Percentiles rank a stretch among this genome's conserved stretches.
Conservation (phyloP, 2,329 filamentous ascomycete species). For the Fusarium heterosporum region DNA sequence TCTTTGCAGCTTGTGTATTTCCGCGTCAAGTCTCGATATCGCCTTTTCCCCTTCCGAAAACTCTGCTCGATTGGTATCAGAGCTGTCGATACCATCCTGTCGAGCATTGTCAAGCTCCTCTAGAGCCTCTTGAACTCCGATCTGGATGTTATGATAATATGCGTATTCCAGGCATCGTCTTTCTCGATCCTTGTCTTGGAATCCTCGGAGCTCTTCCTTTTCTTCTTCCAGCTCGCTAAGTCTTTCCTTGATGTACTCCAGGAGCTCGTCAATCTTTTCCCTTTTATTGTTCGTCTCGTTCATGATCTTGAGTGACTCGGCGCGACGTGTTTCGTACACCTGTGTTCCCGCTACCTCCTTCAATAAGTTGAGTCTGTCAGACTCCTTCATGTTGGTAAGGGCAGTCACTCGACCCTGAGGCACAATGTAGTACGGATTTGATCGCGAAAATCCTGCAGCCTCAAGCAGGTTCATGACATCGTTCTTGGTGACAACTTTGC, state of each 20-base stretch:
- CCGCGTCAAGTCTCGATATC: slow-evolving; percentile 79
- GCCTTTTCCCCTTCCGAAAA: slow-evolving; percentile 84
- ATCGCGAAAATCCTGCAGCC: slow-evolving; percentile 94
- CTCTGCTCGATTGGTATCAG: slow-evolving; percentile 80
- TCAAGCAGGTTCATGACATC: slow-evolving; percentile 97
- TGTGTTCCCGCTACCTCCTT: slow-evolving; percentile 99
- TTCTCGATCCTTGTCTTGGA: slow-evolving; percentile 94
- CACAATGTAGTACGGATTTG: slow-evolving; percentile 99
- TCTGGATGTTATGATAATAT: slow-evolving; percentile 90
- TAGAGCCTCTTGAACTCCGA: slow-evolving; percentile 79
- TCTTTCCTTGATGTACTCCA: slow-evolving; percentile 92
- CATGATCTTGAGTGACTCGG: slow-evolving; percentile 97
- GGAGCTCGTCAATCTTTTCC: slow-evolving; percentile 90
- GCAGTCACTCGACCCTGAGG: slow-evolving; percentile 96
- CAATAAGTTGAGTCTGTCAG: slow-evolving; percentile 85
- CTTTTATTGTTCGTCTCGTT: slow-evolving; percentile 95
- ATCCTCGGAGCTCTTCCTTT: slow-evolving; percentile 93
- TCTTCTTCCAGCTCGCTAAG: slow-evolving; percentile 93
- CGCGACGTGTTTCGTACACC: slow-evolving; percentile 91
- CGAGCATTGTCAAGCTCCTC: slow-evolving; percentile 86
- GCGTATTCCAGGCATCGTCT: slow-evolving; percentile 93
- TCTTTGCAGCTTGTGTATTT: slow-evolving; percentile 83
- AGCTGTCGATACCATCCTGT: slow-evolving; percentile 84
- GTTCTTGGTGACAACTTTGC: slow-evolving; percentile 93
- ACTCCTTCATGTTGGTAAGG: slow-evolving; percentile 98